Percentiles rank a stretch among this genome's conserved stretches.
Evolutionary conservation across 2,329 filamentous ascomycete genomes (phyloP).

Genomic region (Didymella glomerata): DNA sequence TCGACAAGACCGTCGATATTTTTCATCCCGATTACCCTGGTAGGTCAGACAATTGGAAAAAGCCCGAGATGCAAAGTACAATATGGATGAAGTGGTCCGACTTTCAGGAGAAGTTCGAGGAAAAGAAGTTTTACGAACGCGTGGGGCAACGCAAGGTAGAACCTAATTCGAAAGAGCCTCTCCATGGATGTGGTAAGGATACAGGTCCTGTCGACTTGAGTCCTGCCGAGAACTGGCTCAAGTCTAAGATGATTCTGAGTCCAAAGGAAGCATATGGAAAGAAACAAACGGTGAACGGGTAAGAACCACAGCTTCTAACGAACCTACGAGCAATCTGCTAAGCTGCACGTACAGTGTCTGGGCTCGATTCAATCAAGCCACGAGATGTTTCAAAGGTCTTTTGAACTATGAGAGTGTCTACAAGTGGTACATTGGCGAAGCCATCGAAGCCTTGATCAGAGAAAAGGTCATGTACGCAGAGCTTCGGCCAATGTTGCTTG

Average conservation of each 20-base stretch:
- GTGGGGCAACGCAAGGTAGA: no score
- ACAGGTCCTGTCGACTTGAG: constrained; percentile 19
- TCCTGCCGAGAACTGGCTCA: constrained; percentile 63
- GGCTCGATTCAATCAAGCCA: constrained; percentile 73
- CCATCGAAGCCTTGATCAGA: constrained; percentile 68
- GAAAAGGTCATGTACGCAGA: constrained; percentile 77
- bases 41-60: constrained; percentile 35
- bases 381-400: constrained; percentile 76
- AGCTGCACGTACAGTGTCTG: constrained; percentile 53
- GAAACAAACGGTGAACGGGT: constrained; percentile 63
- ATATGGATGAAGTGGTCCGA: constrained; percentile 58
- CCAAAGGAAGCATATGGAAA: constrained; percentile 66
- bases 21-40: constrained; percentile 61
- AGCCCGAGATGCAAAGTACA: constrained; percentile 17
- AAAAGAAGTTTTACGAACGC: not conserved
- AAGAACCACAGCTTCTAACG: constrained; percentile 31
- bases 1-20: constrained; percentile 48
- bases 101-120: constrained; percentile 54
- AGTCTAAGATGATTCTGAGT: constrained; percentile 68
- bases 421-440: constrained; percentile 65
- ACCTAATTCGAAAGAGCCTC: not conserved
- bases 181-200: not conserved
- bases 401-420: constrained; percentile 73
- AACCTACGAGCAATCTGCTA: no score
- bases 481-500: constrained; percentile 74